Evolutionary conservation across 2,329 filamentous ascomycete genomes (phyloP).

Genomic region (Penicillium janthinellum): DNA sequence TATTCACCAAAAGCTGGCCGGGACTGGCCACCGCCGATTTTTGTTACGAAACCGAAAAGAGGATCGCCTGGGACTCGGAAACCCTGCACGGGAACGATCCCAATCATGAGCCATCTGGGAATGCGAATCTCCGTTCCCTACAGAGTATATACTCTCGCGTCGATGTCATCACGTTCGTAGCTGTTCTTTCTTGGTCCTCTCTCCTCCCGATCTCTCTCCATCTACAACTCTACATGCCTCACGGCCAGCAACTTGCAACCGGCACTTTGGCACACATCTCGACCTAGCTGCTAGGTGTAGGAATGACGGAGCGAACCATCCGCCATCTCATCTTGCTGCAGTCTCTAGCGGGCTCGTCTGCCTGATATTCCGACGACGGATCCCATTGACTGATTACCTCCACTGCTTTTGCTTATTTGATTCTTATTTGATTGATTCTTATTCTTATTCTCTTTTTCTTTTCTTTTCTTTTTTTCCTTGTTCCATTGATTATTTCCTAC

Average conservation of each 20-base stretch:
- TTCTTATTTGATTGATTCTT: not conserved
- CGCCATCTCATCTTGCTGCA: slow-evolving; percentile 34
- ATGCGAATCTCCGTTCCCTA: not conserved
- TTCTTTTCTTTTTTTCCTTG: not conserved
- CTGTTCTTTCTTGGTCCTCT: not conserved
- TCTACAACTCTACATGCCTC: not conserved
- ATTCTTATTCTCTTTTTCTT: not conserved
- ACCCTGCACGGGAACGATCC: not conserved
- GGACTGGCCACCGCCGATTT: slow-evolving; percentile 7
- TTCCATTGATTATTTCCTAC: not conserved
- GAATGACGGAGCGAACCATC: slow-evolving; percentile 36
- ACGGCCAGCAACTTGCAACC: not conserved
- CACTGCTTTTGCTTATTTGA: not conserved
- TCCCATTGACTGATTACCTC: not conserved
- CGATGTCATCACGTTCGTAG: slow-evolving; percentile 22
- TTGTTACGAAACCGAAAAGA: slow-evolving; percentile 29
- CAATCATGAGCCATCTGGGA: not conserved
- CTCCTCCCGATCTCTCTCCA: not conserved
- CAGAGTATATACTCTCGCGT: not conserved
- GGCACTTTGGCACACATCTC: not conserved
- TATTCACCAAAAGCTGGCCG: not conserved
- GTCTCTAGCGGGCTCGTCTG: slow-evolving; percentile 27
- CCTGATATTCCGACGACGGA: slow-evolving; percentile 13
- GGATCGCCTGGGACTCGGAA: slow-evolving; percentile 22
- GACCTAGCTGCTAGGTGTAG: slow-evolving; percentile 10